Evolutionary conservation across 202 grass and related monocot genomes (phyloP), one percentile per base, ranked within the genome.

Genomic region (Saccharum hybrid): DNA sequence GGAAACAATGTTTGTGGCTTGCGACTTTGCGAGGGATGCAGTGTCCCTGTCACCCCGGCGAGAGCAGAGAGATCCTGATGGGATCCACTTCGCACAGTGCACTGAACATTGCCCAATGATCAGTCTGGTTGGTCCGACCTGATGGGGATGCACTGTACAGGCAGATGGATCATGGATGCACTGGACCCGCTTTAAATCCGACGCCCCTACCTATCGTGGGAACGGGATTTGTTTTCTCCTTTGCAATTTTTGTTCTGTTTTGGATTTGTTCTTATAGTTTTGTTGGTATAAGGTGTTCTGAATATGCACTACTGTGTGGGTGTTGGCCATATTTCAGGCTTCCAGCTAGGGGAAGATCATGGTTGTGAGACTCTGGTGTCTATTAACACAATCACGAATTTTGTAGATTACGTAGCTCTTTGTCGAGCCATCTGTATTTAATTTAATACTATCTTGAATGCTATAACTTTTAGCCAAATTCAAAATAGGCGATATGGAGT

Each of bases 11-110:
- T 1, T 16, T 28, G 65, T 38, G 39, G 23, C 65, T 34, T 34
- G 33, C 31, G 31, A 2, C 31, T 7, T 61, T n/a, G 70, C 45
- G 68, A 68, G 57, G 43, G 70, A 72, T 72, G 70, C 26, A 22
- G 15, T 52, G 45, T 73, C 71, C n/a, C n/a, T n/a, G n/a, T n/a
- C 78, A 5, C 49, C 49, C 9, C 2, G 71, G 31, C 31, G 31
- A 15, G 28, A 31, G 15, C 71, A 39, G 48, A 10, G 75, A 69
- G 70, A 88, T 84, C 64, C 40, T 11, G 65, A 81, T 81, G 82
- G 82, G 87, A 85, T 85, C 87, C 65, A 81, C 72, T 33, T 15
- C 0, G 77, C 43, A 66, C 87, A 77, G 78, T 86, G 45, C 88
- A 85, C 14, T 78, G 83, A 82, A 78, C 88, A 79, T 79, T 62